Evolutionary conservation across 2,329 filamentous ascomycete genomes (phyloP).

Genomic region (Didymella segeticola): DNA sequence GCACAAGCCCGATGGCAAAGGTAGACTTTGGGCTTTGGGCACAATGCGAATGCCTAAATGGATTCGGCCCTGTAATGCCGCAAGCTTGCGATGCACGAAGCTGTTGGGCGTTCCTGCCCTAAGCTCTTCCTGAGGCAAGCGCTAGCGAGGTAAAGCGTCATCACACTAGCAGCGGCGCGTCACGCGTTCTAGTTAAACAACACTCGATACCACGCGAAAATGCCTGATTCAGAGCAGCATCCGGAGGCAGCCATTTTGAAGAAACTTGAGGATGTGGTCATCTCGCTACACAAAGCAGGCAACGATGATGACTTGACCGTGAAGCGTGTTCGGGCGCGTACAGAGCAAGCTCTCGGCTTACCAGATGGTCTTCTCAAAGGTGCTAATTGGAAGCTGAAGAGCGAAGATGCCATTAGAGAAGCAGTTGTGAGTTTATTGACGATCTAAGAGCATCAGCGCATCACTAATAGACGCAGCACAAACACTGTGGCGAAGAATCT

Average conservation of each 20-base stretch:
- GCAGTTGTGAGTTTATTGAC: constrained; percentile 36
- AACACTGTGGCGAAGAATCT: constrained; percentile 37
- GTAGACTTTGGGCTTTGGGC: constrained; percentile 1
- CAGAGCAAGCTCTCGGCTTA: constrained; percentile 60
- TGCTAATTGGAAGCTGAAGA: constrained; percentile 63
- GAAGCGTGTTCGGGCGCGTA: constrained; percentile 61
- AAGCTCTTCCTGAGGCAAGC: constrained; percentile 1
- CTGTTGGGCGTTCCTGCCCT: constrained; percentile 21
- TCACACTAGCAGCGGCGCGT: constrained; percentile 12
- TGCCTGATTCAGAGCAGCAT: constrained; percentile 46
- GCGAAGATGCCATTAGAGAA: constrained; percentile 39
- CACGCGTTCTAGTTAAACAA: constrained; percentile 14
- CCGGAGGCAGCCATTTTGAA: constrained; percentile 49
- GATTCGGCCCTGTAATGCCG: constrained; percentile 6
- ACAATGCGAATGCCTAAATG: constrained; percentile 3
- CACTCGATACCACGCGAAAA: constrained; percentile 26
- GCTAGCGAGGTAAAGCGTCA: constrained; percentile 16
- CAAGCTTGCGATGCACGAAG: constrained; percentile 1
- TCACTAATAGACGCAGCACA: constrained; percentile 29
- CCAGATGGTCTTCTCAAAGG: constrained; percentile 63
- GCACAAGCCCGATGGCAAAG: constrained; percentile 8
- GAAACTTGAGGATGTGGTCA: constrained; percentile 52
- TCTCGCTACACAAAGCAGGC: constrained; percentile 48
- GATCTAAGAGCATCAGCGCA: neutral
- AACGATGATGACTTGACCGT: constrained; percentile 62